Conservation (phyloP, 2,329 filamentous ascomycete species). For the Colletotrichum noveboracense region DNA sequence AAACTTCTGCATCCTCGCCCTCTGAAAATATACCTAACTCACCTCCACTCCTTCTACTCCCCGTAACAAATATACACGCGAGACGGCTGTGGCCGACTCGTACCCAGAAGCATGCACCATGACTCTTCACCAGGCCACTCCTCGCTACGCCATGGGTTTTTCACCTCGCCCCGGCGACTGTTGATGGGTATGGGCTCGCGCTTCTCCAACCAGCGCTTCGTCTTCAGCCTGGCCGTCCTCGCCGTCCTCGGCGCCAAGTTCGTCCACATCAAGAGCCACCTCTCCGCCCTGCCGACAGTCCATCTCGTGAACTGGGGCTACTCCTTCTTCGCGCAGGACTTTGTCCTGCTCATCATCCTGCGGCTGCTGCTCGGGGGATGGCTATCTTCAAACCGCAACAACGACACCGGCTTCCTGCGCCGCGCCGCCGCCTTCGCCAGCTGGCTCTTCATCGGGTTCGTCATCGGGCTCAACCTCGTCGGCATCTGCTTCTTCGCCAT, state of each 20-base stretch:
- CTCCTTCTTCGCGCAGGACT: slow-evolving; percentile 40
- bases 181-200: not conserved
- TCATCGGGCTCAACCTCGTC: slow-evolving; percentile 19
- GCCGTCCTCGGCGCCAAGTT: slow-evolving; percentile 34
- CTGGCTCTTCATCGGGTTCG: slow-evolving; percentile 20
- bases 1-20: not conserved
- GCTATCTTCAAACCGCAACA: slow-evolving; percentile 10
- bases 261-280: slow-evolving; percentile 36
- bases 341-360: slow-evolving; percentile 33
- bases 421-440: not conserved
- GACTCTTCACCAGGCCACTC: not conserved
- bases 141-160: not conserved
- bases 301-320: slow-evolving; percentile 34
- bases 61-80: not conserved
- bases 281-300: slow-evolving; percentile 31
- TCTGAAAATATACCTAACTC: not conserved
- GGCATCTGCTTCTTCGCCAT: slow-evolving; percentile 33
- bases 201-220: slow-evolving; percentile 26
- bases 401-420: slow-evolving; percentile 11
- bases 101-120: not conserved
- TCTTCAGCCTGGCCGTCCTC: slow-evolving; percentile 36
- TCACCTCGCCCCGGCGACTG: not conserved
- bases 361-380: slow-evolving; percentile 33
- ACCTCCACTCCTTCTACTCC: not conserved
- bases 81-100: not conserved